Evolutionary conservation across 345 rosid species (phyloP), one percentile per base, ranked within the genome.

Genomic region (Citrus cavaleriei): DNA sequence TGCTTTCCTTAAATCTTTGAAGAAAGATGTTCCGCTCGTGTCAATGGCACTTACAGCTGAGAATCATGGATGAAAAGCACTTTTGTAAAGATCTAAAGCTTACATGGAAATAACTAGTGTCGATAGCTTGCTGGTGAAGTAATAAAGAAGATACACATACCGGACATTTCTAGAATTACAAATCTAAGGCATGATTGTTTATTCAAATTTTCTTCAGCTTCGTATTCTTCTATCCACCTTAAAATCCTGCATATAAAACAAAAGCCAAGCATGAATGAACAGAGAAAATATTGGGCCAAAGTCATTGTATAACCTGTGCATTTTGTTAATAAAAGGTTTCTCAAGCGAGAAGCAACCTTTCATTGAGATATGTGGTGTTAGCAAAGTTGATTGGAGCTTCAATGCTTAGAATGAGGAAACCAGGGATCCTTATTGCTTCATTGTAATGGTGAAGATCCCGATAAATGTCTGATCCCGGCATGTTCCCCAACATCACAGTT

Each of bases 351-450:
- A 46, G 76, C 10, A 75, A 91, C 98, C 98, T 91, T 80, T 95
- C 98, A 24, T 91, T 89, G 83, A 95, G 95, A 84, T 95, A 95
- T 5, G 87, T 88, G 27, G 95, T 81, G 75, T 95, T 95, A 51
- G 98, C 94, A 77, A 95, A 95, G 80, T 93, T 95, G 84, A 95
- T 87, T 1, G 97, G 91, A 60, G 99, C 83, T 87, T 93, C 96
- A 24, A 93, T 83, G 87, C 97, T 86, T 64, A 95, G 81, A 60
- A 95, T 85, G 71, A 95, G 93, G 79, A 93, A 88, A 34, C 94
- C 99, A 0, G 95, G 95, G 46, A 92, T 84, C 84, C 79, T 89
- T 24, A 81, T 59, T 24, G 98, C 91, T 27, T 93, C 98, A 79
- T 85, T 86, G 88, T 95, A 95, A 75, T 93, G 99, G 61, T 89